These are phyloP conservation scores for Hypoxylon sp. DNA, from an alignment of 2,329 filamentous ascomycete genomes.

Conservation along the genomic window DNA sequence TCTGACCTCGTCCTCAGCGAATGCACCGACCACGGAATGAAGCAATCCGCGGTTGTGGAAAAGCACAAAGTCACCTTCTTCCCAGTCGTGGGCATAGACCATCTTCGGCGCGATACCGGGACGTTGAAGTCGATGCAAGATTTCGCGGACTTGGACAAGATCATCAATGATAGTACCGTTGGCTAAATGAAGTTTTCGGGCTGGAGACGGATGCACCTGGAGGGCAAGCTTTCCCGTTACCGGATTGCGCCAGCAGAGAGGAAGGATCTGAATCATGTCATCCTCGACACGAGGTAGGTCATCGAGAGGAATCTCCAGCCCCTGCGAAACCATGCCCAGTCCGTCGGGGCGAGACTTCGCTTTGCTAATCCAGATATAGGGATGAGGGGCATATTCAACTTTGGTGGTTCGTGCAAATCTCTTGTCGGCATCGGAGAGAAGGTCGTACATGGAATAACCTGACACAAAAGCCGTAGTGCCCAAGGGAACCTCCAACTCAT, in stretches of 20 bases:
- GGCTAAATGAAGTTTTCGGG: constrained; percentile 74
- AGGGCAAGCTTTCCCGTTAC: constrained; percentile 76
- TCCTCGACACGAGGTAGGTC: constrained; percentile 75
- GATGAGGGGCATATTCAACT: constrained; percentile 82
- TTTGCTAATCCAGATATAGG: constrained; percentile 84
- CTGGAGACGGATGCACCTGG: constrained; percentile 79
- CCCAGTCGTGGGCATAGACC: constrained; percentile 83
- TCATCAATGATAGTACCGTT: constrained; percentile 79
- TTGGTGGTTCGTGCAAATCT: constrained; percentile 74
- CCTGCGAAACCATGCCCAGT: constrained; percentile 77
- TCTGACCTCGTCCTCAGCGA: constrained; percentile 78
- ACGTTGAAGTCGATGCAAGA: constrained; percentile 76
- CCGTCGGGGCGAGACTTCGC: constrained; percentile 76
- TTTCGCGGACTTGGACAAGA: constrained; percentile 72
- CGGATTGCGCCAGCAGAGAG: constrained; percentile 84
- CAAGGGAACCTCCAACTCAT: constrained; percentile 75
- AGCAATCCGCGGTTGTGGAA: constrained; percentile 83
- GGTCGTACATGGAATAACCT: constrained; percentile 77
- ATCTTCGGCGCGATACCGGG: constrained; percentile 76
- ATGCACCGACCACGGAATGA: constrained; percentile 81
- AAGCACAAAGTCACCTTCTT: constrained; percentile 79
- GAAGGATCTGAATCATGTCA: constrained; percentile 76
- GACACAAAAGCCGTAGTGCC: constrained; percentile 83
- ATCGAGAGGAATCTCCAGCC: constrained; percentile 68
- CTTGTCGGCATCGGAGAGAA: constrained; percentile 74